Conservation (phyloP, 176 grass and related monocot species). For the Puccinellia tenuiflora region DNA sequence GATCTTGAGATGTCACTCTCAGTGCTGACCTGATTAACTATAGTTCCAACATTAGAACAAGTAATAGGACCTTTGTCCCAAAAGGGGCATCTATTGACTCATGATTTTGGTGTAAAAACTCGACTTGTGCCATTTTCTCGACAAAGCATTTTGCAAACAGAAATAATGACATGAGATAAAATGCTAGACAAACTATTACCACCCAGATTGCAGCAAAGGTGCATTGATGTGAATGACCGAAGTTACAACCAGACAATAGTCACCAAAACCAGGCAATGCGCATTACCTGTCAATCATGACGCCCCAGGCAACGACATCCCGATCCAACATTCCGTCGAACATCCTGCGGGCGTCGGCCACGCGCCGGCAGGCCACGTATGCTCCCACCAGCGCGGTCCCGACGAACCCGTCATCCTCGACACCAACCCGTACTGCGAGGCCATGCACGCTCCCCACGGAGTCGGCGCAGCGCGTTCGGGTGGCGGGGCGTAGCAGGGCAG, state of each 20-base stretch:
- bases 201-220: neutral
- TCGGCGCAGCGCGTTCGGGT: neutral
- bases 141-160: neutral
- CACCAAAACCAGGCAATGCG: neutral
- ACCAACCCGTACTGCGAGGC: conserved; percentile 35
- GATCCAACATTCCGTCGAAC: conserved; percentile 54
- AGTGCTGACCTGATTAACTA: neutral
- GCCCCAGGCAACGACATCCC: conserved; percentile 75
- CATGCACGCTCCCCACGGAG: conserved; percentile 30
- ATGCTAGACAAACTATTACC: neutral
- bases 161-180: neutral
- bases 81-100: too few relatives aligned
- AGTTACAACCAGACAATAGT: neutral
- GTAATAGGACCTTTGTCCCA: neutral
- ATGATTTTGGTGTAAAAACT: neutral
- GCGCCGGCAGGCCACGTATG: conserved; percentile 17
- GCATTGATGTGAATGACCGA: neutral
- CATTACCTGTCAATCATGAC: conserved; percentile 76
- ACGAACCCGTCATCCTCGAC: conserved; percentile 53
- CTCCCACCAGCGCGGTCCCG: conserved; percentile 53
- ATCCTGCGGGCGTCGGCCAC: conserved; percentile 38
- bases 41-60: neutral
- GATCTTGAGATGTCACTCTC: neutral
- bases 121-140: neutral
- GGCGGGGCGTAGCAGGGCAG: conserved; percentile 45